Conservation (phyloP, 2,329 filamentous ascomycete genomes). For the Pyricularia sp. region DNA sequence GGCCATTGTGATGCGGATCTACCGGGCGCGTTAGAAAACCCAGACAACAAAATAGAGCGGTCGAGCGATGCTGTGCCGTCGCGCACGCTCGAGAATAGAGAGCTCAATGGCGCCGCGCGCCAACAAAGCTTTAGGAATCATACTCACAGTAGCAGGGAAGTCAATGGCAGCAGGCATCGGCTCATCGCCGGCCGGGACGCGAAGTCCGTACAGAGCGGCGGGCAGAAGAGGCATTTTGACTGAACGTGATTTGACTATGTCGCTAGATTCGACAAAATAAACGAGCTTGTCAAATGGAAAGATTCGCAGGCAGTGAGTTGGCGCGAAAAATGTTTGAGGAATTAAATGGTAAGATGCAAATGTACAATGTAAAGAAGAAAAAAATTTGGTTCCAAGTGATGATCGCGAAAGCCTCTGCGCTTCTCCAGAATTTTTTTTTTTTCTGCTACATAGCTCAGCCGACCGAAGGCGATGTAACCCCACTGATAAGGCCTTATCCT, state of each 20-base stretch:
- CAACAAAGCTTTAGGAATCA: conserved; percentile 14
- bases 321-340: background rate
- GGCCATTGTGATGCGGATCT: conserved; percentile 99
- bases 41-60: background rate
- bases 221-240: conserved; percentile 45
- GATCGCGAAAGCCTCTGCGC: conserved; percentile 5
- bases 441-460: background rate
- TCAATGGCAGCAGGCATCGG: conserved; percentile 71
- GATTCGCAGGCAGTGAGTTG: background rate
- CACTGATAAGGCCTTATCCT: conserved; percentile 5
- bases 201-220: conserved; percentile 74
- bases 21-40: conserved; percentile 5
- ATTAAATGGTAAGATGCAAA: background rate
- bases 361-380: background rate
- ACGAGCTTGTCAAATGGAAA: background rate
- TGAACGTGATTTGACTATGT: conserved; percentile 12
- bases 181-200: conserved; percentile 78
- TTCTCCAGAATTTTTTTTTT: background rate
- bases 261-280: background rate
- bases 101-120: background rate
- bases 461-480: background rate
- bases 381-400: background rate
- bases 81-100: background rate
- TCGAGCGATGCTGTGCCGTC: background rate
- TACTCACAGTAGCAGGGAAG: conserved; percentile 72